phyloP scores from a whole-genome alignment of 2,329 filamentous ascomycete genomes.

The Stagonosporopsis chrysanthemi region DNA sequence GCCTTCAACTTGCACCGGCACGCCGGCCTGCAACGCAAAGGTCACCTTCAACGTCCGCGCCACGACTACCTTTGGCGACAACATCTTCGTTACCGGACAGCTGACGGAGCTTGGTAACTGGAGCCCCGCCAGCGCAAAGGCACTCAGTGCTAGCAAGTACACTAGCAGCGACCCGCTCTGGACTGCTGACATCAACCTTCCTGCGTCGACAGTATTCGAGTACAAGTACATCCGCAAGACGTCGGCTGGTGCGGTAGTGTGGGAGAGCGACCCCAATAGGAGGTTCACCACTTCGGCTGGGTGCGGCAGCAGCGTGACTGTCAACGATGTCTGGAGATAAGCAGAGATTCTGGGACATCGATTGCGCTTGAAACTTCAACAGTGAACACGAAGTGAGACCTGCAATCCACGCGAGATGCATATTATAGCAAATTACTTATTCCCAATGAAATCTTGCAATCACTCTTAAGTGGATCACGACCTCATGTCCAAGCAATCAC shows the following conservation, averaged over 20 bases:
- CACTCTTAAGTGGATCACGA: too few species aligned
- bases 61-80: slow-evolving; percentile 57
- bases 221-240: slow-evolving; percentile 58
- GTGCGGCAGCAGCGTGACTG: slow-evolving; percentile 27
- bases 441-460: not conserved
- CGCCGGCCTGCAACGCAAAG: slow-evolving; percentile 31
- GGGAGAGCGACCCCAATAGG: slow-evolving; percentile 55
- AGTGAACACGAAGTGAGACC: not conserved
- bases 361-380: not conserved
- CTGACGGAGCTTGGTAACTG: slow-evolving; percentile 54
- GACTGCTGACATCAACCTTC: slow-evolving; percentile 51
- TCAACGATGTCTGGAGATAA: slow-evolving; percentile 34
- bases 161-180: slow-evolving; percentile 56
- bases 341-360: not conserved
- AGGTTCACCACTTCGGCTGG: slow-evolving; percentile 42
- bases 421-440: not conserved
- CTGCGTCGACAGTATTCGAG: slow-evolving; percentile 50
- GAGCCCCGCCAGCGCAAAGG: slow-evolving; percentile 50
- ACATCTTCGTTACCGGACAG: slow-evolving; percentile 56
- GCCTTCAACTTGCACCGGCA: slow-evolving; percentile 30
- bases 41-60: slow-evolving; percentile 59
- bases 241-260: slow-evolving; percentile 54
- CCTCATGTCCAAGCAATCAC: too few species aligned
- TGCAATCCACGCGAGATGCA: not conserved
- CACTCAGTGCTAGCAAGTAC: slow-evolving; percentile 54